Base-by-base conservation (phyloP, 441 rosid genomes). In the Brassica balearica region DNA sequence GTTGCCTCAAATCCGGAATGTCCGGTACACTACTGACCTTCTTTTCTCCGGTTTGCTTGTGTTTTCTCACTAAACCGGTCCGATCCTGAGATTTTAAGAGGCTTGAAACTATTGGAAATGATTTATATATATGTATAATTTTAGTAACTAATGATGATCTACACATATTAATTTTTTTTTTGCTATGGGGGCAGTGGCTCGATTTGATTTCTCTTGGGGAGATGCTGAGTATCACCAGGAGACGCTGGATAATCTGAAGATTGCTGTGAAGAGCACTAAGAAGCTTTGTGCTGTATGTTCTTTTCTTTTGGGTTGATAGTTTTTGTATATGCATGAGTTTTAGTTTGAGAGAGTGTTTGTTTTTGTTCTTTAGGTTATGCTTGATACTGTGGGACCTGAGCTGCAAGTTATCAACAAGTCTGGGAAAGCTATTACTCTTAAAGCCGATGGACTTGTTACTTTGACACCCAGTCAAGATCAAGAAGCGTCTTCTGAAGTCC, bases 1-100 rank as follows among this genome's bases (percentile, higher is more conserved):
- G 92, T 0, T 96, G 98, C 81, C 93, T 96, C 46, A 93, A 89
- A 79, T 94, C 97, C 72, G 98, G 98, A 66, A 96, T 96, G 99
- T 96, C 98, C 0, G 98, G 98, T 94, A 80, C 58, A 51, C 38
- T 51, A 2, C 2, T 34, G 7, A 43, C 72, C 53, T 60, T 27
- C 22, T 36, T 9, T 23, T 55, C 80, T 70, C 56, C 56, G 56
- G 56, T 46, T 12, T 68, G 17, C 22, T 20, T 19, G 38, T 34
- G 8, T 34, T 34, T 34, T 34, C 38, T 34, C 38, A 34, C 38
- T 34, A 6, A 7, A 34, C 38, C 38, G 38, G 38, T 34, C 38
- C 38, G 38, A 34, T 34, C 38, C 38, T 34, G 38, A 34, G 38
- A 32, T 32, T 25, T 32, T 32, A 32, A 4, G 36, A 32, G 36